Evolutionary conservation across 1,139 yeast genomes (phyloP).

Genomic region (Geotrichum klebahnii): DNA sequence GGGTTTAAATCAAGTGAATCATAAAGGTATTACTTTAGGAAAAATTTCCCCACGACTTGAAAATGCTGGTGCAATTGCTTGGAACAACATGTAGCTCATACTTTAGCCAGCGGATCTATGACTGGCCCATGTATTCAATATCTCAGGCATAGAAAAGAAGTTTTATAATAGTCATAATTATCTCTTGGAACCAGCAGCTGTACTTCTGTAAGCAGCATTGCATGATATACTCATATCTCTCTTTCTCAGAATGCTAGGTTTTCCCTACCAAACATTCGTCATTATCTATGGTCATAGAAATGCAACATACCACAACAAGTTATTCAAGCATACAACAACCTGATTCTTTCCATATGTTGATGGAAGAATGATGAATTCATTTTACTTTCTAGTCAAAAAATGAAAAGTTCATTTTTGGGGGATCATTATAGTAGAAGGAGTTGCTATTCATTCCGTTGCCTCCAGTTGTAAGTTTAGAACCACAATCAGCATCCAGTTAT

Average conservation of each 20-base stretch:
- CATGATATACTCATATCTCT: conserved; percentile 98
- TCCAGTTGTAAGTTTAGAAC: not conserved
- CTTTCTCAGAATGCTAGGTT: too few relatives aligned
- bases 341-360: not conserved
- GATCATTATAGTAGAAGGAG: not conserved
- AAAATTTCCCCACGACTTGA: conserved; percentile 71
- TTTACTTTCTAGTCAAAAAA: not conserved
- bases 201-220: conserved; percentile 45
- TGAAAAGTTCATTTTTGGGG: not conserved
- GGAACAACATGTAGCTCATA: conserved; percentile 85
- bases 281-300: not conserved
- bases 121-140: conserved; percentile 94
- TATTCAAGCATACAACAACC: not conserved
- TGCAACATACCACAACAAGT: not conserved
- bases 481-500: not conserved
- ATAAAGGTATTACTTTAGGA: conserved; percentile 68
- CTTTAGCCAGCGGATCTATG: conserved; percentile 83
- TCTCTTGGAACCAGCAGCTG: conserved; percentile 55
- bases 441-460: not conserved
- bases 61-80: conserved; percentile 74
- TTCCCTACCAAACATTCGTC: too few relatives aligned
- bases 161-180: conserved; percentile 68
- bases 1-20: conserved; percentile 65
- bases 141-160: conserved; percentile 79
- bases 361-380: not conserved